Conservation (phyloP, 257 asterid species). For the Thymus quinquecostatus region DNA sequence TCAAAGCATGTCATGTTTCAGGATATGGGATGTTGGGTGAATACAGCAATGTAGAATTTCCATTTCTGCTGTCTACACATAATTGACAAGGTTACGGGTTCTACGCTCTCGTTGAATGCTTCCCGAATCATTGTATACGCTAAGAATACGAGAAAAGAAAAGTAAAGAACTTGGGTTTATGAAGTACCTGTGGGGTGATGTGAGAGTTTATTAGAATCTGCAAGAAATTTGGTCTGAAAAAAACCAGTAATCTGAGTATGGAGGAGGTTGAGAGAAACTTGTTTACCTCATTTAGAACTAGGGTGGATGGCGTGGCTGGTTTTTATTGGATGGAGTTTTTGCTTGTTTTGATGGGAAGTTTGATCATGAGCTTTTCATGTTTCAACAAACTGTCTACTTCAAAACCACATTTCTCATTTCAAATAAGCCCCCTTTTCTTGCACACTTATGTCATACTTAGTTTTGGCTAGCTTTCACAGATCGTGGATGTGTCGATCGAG, state of each 20-base stretch:
- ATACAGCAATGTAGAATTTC: conserved; percentile 25
- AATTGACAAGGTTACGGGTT: background rate
- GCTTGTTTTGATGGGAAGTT: conserved; percentile 52
- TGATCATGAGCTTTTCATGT: conserved; percentile 61
- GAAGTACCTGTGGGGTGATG: conserved; percentile 35
- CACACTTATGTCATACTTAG: conserved; percentile 13
- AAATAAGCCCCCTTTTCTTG: conserved; percentile 23
- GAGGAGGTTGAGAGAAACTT: conserved; percentile 13
- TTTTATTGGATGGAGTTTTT: conserved; percentile 35
- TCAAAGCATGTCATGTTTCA: conserved; percentile 38
- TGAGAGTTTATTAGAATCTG: conserved; percentile 10
- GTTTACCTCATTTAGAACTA: conserved; percentile 19
- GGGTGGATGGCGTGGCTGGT: conserved; percentile 18
- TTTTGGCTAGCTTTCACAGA: conserved; percentile 9
- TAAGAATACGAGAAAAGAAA: background rate
- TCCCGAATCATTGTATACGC: background rate
- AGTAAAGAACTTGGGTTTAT: background rate
- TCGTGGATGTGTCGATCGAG: background rate
- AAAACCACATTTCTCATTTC: conserved; percentile 25
- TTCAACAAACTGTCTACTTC: conserved; percentile 52
- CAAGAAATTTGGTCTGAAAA: background rate
- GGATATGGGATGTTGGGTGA: conserved; percentile 41
- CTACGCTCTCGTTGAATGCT: background rate
- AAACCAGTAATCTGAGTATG: background rate
- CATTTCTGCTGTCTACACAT: conserved; percentile 12